A percentile compares a stretch with the other conserved stretches of the same genome.
phyloP scores from a whole-genome alignment of 768 basidiomycete genomes.

The Dentipellis sp. region DNA sequence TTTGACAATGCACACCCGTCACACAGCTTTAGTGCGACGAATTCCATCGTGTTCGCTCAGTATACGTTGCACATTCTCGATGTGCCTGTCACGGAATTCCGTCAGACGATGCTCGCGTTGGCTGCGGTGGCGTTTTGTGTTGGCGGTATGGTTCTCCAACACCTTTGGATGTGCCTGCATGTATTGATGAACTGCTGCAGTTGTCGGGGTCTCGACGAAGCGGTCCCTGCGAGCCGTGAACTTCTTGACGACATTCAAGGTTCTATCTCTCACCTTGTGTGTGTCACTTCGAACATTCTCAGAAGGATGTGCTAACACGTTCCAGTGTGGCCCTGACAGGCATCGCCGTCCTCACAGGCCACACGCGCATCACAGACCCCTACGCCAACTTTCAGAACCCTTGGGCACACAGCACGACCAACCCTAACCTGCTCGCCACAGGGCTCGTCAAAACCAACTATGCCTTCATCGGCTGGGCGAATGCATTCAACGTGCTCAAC shows the following conservation, averaged over 20 bases:
- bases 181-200: constrained; percentile 5
- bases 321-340: constrained; percentile 19
- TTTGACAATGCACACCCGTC: not conserved
- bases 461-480: constrained; percentile 25
- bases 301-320: not conserved
- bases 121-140: constrained; percentile 16
- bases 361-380: constrained; percentile 21
- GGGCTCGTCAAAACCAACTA: constrained; percentile 22
- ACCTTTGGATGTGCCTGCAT: not conserved
- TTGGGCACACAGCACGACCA: constrained; percentile 19
- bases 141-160: constrained; percentile 6
- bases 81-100: constrained; percentile 12
- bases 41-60: constrained; percentile 20
- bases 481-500: constrained; percentile 37
- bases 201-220: constrained; percentile 20
- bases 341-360: constrained; percentile 18
- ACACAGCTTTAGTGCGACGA: constrained; percentile 15
- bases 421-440: constrained; percentile 18
- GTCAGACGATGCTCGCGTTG: constrained; percentile 17
- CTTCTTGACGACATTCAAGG: constrained; percentile 17
- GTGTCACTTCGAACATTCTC: not conserved
- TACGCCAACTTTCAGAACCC: constrained; percentile 21
- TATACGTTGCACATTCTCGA: constrained; percentile 16
- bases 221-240: constrained; percentile 20
- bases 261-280: constrained; percentile 16